These are phyloP conservation scores for Phytophthora pini DNA, from an alignment of 352 stramenopile species.

Conservation along the genomic window DNA sequence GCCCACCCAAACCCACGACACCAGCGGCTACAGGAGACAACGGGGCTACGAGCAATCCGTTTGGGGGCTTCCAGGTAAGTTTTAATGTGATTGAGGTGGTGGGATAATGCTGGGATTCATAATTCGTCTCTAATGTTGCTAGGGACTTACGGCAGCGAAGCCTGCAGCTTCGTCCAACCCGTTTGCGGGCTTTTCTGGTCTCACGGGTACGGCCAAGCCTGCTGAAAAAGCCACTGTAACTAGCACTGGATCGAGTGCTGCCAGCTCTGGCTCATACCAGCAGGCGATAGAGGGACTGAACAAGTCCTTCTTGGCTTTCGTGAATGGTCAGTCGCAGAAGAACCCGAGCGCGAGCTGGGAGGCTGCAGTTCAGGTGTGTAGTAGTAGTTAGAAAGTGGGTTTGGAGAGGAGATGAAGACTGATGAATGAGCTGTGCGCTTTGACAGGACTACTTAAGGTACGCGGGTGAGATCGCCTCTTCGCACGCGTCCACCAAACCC, in stretches of 20 bases:
- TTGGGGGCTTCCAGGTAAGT: slow-evolving; percentile 52
- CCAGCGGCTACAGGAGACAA: slow-evolving; percentile 8
- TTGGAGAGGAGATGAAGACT: slow-evolving; percentile 1
- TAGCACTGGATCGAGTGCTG: slow-evolving; percentile 13
- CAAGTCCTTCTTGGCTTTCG: slow-evolving; percentile 82
- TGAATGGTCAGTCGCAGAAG: slow-evolving; percentile 64
- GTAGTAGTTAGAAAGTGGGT: background rate
- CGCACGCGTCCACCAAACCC: slow-evolving; percentile 69
- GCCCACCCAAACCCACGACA: slow-evolving; percentile 26
- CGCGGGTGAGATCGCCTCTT: slow-evolving; percentile 60
- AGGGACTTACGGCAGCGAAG: slow-evolving; percentile 43
- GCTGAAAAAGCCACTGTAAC: slow-evolving; percentile 1
- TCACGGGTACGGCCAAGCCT: slow-evolving; percentile 35
- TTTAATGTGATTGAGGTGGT: background rate
- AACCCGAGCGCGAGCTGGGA: slow-evolving; percentile 78
- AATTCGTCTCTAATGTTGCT: background rate
- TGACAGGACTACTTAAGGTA: slow-evolving; percentile 81
- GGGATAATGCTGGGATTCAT: background rate
- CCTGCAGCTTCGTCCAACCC: slow-evolving; percentile 47
- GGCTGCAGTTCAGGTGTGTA: slow-evolving; percentile 55
- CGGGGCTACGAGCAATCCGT: slow-evolving; percentile 42
- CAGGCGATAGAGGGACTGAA: slow-evolving; percentile 86
- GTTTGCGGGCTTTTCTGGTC: slow-evolving; percentile 71
- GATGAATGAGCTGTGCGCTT: slow-evolving; percentile 9
- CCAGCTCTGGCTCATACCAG: slow-evolving; percentile 51